Evolutionary conservation across 306 rosid species (phyloP).

Genomic region (Abrus pulchellus): DNA sequence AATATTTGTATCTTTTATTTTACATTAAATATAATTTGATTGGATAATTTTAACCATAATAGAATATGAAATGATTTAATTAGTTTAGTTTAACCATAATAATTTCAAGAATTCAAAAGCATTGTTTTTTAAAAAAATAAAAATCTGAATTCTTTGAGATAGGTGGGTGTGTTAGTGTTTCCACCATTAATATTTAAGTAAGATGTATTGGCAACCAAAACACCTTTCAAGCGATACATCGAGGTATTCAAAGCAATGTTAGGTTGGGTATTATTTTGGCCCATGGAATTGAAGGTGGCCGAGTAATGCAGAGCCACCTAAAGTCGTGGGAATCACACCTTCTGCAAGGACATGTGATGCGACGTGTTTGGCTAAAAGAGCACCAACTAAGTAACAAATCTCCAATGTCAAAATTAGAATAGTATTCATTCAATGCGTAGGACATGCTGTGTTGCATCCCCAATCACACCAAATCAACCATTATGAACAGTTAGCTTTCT

Average conservation of each 20-base stretch:
- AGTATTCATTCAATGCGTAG: neutral
- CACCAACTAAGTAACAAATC: neutral
- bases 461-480: constrained; percentile 1
- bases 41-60: too few species aligned
- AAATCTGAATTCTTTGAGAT: too few species aligned
- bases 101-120: too few species aligned
- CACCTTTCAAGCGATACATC: neutral
- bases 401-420: constrained; percentile 17
- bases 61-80: too few species aligned
- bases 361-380: neutral
- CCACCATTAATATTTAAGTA: too few species aligned
- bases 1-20: too few species aligned
- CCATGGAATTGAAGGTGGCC: neutral
- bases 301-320: constrained; percentile 36
- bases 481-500: neutral
- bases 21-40: too few species aligned
- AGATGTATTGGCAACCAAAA: too few species aligned
- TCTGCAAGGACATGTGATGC: neutral
- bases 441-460: neutral
- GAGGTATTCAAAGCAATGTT: constrained; percentile 9
- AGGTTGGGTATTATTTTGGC: neutral
- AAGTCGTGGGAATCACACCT: constrained; percentile 11
- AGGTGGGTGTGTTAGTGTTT: too few species aligned
- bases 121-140: too few species aligned
- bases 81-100: too few species aligned